phyloP scores from a whole-genome alignment of 2,329 filamentous ascomycete genomes.

The Trichoderma oligosporum region DNA sequence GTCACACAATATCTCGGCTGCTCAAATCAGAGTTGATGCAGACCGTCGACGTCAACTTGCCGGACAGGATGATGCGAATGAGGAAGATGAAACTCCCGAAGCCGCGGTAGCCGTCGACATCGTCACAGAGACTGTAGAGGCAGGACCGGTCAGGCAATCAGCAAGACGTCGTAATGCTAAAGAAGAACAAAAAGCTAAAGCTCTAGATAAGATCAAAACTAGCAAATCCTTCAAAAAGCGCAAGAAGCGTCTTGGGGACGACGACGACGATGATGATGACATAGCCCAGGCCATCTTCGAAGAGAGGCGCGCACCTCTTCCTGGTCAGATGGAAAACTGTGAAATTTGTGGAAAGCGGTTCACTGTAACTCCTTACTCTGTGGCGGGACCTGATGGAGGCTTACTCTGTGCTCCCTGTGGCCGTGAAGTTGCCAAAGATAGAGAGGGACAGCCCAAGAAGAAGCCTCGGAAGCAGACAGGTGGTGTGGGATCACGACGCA shows the following conservation, averaged over 20 bases:
- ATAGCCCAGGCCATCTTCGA: conserved; percentile 48
- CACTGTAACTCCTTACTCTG: conserved; percentile 86
- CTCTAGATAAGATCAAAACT: conserved; percentile 60
- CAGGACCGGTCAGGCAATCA: conserved; percentile 28
- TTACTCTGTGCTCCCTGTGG: conserved; percentile 82
- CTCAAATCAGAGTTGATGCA: conserved; percentile 50
- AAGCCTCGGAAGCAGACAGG: conserved; percentile 47
- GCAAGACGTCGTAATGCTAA: conserved; percentile 36
- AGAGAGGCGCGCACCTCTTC: conserved; percentile 52
- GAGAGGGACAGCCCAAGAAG: conserved; percentile 40
- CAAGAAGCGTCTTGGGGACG: conserved; percentile 43
- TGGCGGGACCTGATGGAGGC: conserved; percentile 75
- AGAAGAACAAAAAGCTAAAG: conserved; percentile 50
- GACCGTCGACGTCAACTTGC: conserved; percentile 42
- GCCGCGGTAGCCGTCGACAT: conserved; percentile 18
- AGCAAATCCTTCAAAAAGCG: conserved; percentile 55
- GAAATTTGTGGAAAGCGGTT: conserved; percentile 82
- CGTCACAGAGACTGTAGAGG: conserved; percentile 23
- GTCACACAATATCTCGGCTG: conserved; percentile 68
- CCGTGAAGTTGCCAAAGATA: conserved; percentile 65
- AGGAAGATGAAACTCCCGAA: conserved; percentile 24
- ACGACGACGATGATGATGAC: conserved; percentile 43
- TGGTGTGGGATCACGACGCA: conserved; percentile 62
- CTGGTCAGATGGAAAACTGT: conserved; percentile 86
- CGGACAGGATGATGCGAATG: conserved; percentile 26